Base-by-base conservation (phyloP, 495 filamentous ascomycete species). In the Lasiosphaeria ovina region DNA sequence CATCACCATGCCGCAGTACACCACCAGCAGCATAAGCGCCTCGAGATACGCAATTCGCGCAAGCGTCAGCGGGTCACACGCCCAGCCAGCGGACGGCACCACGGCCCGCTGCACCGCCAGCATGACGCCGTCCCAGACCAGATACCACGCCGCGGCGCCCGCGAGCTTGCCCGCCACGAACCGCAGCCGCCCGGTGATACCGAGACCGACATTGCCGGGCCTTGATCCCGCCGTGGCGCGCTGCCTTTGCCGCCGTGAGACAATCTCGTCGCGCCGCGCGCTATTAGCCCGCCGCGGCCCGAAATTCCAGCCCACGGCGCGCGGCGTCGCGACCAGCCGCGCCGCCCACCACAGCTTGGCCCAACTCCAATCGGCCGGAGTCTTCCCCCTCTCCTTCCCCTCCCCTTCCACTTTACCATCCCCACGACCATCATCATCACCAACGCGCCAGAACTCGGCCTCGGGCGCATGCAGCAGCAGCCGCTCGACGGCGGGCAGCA, bases 251-350 rank as follows among this genome's bases (percentile, higher is more conserved):
- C 12, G 7, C 6, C 12, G 42, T 40, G 44, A 11, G 44, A 16
- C 9, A 7, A 35, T 54, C 0, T 55, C 58, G 8, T 1, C 16
- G 12, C 24, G 58, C 24, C 64, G 5, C 51, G 49, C 16, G 3
- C 36, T 51, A 17, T 66, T 66, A 6, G 61, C 3, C 9, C 10
- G 16, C 42, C 50, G 0, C 14, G 58, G 44, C 12, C 61, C 61
- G 24, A 66, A 61, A 51, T 63, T 63, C 64, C 64, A 66, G 31
- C 64, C 64, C 16, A 66, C 61, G 8, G 36, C 64, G 4, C 64
- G 34, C 4, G 64, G 64, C 33, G 64, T 66, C 10, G 51, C 16
- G 3, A 58, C 11, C 17, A 66, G 10, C 8, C 11, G 34, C 11
- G 61, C 24, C 3, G 51, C 54, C 61, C 61, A 58, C 47, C 61